Evolutionary conservation across 306 rosid species (phyloP).

Genomic region (Hippophae gyantsensis): DNA sequence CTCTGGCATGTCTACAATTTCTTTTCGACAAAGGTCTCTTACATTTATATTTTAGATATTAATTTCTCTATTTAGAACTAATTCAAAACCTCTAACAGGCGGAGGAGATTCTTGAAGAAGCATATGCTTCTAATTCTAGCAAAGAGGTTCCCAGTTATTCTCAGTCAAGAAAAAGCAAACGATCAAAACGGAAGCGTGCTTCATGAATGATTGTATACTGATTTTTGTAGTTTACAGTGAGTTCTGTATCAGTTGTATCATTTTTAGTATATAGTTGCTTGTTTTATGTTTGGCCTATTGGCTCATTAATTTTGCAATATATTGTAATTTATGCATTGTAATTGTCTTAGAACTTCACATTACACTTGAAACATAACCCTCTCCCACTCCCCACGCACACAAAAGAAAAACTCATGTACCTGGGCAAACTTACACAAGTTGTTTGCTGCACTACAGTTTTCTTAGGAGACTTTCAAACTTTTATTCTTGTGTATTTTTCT

Average conservation of each 20-base stretch:
- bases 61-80: slow-evolving; percentile 11
- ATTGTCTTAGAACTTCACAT: too few relatives aligned
- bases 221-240: slow-evolving; percentile 48
- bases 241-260: slow-evolving; percentile 42
- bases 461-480: too few relatives aligned
- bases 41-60: background rate
- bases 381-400: too few relatives aligned
- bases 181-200: slow-evolving; percentile 87
- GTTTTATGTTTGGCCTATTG: slow-evolving; percentile 26
- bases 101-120: slow-evolving; percentile 49
- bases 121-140: slow-evolving; percentile 39
- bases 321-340: slow-evolving; percentile 12
- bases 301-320: slow-evolving; percentile 43
- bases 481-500: too few relatives aligned
- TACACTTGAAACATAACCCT: too few relatives aligned
- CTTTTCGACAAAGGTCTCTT: background rate
- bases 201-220: slow-evolving; percentile 35
- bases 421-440: too few relatives aligned
- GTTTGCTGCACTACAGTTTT: too few relatives aligned
- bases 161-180: slow-evolving; percentile 86
- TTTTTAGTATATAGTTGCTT: slow-evolving; percentile 24
- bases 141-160: slow-evolving; percentile 43
- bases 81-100: slow-evolving; percentile 40
- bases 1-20: background rate
- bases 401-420: too few relatives aligned